Base-by-base conservation (phyloP, 305 asterid species). In the Salvia sclarea region DNA sequence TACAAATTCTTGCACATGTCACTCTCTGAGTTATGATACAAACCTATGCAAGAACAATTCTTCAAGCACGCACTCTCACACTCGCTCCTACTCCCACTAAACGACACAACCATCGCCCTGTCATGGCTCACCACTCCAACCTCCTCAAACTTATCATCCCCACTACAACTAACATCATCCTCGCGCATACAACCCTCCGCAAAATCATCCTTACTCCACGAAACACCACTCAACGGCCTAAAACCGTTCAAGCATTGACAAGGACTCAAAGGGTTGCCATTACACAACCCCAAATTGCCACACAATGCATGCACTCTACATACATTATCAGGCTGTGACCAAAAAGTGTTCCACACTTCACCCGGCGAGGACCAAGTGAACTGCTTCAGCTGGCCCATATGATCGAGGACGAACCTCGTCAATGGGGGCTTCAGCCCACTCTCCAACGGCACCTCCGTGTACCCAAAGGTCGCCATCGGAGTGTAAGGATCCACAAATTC, bases 1-100 rank as follows among this genome's bases (percentile, higher is more conserved):
- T 78, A 85, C 44, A 89, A 65, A 69, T 80, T 89, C 85, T 73
- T 82, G 76, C 96, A 87, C 59, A 74, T 58, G 66, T 80, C 83
- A 61, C 30, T 80, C 54, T 66, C 73, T 49, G 59, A 69, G 54
- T 82, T 84, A 60, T 85, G 84, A 75, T 71, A 70, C 25, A 89
- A 80, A 62, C 91, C 96, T 50, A 85, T 52, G 40, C 95, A 89
- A 9, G 95, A 87, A 80, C 95, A 89, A 77, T 87, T 87, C 44
- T 69, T 63, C 53, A 87, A 67, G 70, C 96, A 89, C 2, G 60
- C 63, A n/a, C 59, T 75, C 25, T 87, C 89, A 68, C 96, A 89
- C 75, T 69, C 79, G 35, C 78, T 78, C 74, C 88, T 66, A 69
- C 81, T 76, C 75, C 82, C 86, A 54, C 77, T 68, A 54, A 84